These are phyloP conservation scores for Nitzschia inconspicua DNA, from an alignment of 108 stramenopile species.

Conservation along the genomic window DNA sequence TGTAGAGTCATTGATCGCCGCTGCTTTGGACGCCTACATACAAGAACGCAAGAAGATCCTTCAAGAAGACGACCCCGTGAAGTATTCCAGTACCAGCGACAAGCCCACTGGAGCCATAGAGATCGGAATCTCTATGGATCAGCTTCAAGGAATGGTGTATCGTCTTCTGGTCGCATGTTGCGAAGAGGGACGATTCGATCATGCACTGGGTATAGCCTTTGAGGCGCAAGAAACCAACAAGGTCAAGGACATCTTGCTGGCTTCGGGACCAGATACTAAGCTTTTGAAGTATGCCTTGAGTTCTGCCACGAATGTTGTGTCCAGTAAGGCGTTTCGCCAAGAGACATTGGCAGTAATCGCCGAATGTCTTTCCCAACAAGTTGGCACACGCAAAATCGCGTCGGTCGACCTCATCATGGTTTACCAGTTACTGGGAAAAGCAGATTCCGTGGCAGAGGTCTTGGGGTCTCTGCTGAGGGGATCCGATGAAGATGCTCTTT, in stretches of 20 bases:
- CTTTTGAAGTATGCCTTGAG: slow-evolving; percentile 56
- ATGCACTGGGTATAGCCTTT: slow-evolving; percentile 96
- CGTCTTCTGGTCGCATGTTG: slow-evolving; percentile 93
- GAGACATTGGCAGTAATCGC: slow-evolving; percentile 72
- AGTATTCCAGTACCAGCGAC: not conserved
- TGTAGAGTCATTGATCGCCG: slow-evolving; percentile 66
- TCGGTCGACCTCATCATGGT: slow-evolving; percentile 64
- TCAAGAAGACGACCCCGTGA: slow-evolving; percentile 20
- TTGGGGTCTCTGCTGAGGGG: slow-evolving; percentile 57
- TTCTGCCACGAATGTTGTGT: slow-evolving; percentile 50
- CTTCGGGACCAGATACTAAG: slow-evolving; percentile 10
- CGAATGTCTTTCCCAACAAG: slow-evolving; percentile 28
- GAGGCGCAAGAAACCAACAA: slow-evolving; percentile 73
- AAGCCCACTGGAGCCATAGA: slow-evolving; percentile 21
- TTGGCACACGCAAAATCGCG: slow-evolving; percentile 18
- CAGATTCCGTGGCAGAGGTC: slow-evolving; percentile 62
- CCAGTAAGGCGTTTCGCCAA: slow-evolving; percentile 71
- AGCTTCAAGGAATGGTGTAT: slow-evolving; percentile 88
- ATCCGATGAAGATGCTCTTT: slow-evolving; percentile 68
- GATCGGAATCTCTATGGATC: slow-evolving; percentile 67
- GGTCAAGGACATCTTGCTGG: slow-evolving; percentile 45
- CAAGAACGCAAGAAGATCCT: slow-evolving; percentile 35
- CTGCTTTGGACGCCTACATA: slow-evolving; percentile 80
- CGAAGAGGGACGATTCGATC: slow-evolving; percentile 71
- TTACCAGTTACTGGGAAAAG: slow-evolving; percentile 73